phyloP scores from a whole-genome alignment of 257 asterid species.

The Craterostigma plantagineum region DNA sequence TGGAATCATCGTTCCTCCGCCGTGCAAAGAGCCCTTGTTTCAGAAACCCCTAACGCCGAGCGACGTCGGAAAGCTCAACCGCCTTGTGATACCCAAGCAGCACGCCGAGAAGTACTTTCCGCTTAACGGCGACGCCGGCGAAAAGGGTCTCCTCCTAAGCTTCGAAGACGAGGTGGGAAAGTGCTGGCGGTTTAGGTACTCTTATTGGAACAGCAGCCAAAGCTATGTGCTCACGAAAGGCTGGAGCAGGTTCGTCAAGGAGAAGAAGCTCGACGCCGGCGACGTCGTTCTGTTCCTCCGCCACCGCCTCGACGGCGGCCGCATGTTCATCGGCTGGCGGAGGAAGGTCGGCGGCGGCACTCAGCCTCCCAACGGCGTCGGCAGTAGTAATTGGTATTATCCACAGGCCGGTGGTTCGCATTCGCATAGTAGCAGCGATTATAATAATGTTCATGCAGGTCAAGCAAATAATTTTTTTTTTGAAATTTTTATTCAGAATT shows the following conservation, averaged over 20 bases:
- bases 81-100: constrained; percentile 80
- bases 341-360: constrained; percentile 13
- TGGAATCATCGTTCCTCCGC: no score
- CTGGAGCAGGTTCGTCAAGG: constrained; percentile 93
- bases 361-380: not conserved
- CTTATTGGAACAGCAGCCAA: constrained; percentile 89
- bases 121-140: constrained; percentile 20
- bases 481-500: no score
- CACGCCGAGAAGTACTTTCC: constrained; percentile 81
- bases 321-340: constrained; percentile 74
- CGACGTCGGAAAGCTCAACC: constrained; percentile 90
- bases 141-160: constrained; percentile 40
- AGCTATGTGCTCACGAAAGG: constrained; percentile 86
- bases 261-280: constrained; percentile 65
- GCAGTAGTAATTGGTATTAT: constrained; percentile 14
- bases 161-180: constrained; percentile 75
- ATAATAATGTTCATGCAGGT: not conserved
- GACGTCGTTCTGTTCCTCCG: constrained; percentile 54
- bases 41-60: constrained; percentile 89
- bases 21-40: constrained; percentile 39
- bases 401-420: constrained; percentile 3
- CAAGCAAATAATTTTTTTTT: no score
- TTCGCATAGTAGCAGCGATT: no score
- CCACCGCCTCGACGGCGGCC: constrained; percentile 32
- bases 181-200: constrained; percentile 66